Percentiles rank a stretch among this genome's conserved stretches.
Evolutionary conservation across 345 rosid species (phyloP).

Genomic region (Firmiana major): DNA sequence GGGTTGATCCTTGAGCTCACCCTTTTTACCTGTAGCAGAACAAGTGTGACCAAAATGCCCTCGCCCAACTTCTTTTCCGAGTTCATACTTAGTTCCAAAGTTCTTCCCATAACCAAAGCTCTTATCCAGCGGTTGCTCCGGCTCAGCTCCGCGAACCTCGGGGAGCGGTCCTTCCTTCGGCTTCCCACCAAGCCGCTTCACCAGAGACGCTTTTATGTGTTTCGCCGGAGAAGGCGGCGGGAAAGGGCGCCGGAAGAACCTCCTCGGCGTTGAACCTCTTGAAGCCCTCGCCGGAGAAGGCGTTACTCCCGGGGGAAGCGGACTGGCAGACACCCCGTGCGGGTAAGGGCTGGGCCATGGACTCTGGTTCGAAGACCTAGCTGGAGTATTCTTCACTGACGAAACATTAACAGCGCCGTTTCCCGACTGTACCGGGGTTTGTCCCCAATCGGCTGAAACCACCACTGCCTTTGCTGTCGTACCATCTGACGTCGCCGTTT

Average conservation of each 20-base stretch:
- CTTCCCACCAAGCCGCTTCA: constrained; percentile 67
- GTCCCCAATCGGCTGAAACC: constrained; percentile 48
- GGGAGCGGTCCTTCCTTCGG: constrained; percentile 86
- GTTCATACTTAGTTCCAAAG: constrained; percentile 74
- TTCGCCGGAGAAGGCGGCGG: constrained; percentile 92
- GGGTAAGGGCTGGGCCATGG: constrained; percentile 87
- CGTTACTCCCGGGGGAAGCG: constrained; percentile 63
- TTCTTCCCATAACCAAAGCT: constrained; percentile 75
- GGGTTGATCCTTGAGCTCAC: constrained; percentile 59
- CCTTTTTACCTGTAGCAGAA: constrained; percentile 67
- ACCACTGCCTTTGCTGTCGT: constrained; percentile 42
- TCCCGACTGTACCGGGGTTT: constrained; percentile 33
- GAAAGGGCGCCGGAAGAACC: constrained; percentile 69
- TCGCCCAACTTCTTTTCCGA: constrained; percentile 79
- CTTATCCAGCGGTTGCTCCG: constrained; percentile 69
- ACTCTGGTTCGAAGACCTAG: constrained; percentile 54
- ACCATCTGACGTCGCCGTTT: constrained; percentile 26
- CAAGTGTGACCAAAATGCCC: constrained; percentile 94
- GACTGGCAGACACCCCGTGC: constrained; percentile 56
- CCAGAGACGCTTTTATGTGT: constrained; percentile 70
- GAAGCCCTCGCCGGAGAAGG: constrained; percentile 71
- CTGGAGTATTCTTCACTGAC: constrained; percentile 60
- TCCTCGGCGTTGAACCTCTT: constrained; percentile 52
- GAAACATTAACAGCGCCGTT: constrained; percentile 32
- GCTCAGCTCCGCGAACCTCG: constrained; percentile 51